These are phyloP conservation scores for Penicillium nordicum DNA, from an alignment of 2,329 filamentous ascomycete genomes.

Conservation along the genomic window DNA sequence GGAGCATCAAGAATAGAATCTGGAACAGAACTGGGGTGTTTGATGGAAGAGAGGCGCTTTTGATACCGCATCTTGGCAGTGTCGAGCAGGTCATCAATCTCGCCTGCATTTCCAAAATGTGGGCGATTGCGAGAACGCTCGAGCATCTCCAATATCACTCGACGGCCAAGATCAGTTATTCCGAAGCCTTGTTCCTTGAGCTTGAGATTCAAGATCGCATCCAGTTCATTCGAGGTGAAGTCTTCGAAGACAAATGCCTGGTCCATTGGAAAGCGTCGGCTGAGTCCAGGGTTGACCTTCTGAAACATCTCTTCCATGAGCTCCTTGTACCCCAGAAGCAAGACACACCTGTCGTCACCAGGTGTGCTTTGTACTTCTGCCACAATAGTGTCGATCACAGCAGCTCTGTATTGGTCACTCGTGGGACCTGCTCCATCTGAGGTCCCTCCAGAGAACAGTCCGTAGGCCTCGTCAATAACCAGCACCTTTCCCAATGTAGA, in stretches of 20 bases:
- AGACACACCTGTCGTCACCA: conserved; percentile 68
- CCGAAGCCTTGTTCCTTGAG: conserved; percentile 55
- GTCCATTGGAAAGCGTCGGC: conserved; percentile 61
- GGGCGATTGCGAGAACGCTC: conserved; percentile 58
- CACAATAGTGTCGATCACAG: conserved; percentile 70
- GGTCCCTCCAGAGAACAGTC: conserved; percentile 48
- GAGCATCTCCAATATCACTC: conserved; percentile 59
- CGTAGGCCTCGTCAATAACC: conserved; percentile 77
- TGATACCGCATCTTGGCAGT: conserved; percentile 54
- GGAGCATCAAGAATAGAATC: conserved; percentile 11
- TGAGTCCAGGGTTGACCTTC: conserved; percentile 68
- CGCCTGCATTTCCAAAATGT: conserved; percentile 70
- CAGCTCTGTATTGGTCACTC: conserved; percentile 55
- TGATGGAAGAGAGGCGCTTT: conserved; percentile 35
- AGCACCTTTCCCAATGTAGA: conserved; percentile 68
- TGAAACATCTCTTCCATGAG: conserved; percentile 70
- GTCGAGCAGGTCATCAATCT: conserved; percentile 67
- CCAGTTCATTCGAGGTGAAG: conserved; percentile 58
- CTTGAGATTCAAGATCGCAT: conserved; percentile 61
- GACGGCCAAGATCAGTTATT: conserved; percentile 52
- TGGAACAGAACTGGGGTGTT: conserved; percentile 13
- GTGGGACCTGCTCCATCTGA: conserved; percentile 27
- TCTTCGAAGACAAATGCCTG: conserved; percentile 67
- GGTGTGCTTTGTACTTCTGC: conserved; percentile 67
- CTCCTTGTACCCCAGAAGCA: conserved; percentile 67